Evolutionary conservation across 345 rosid genomes (phyloP).

Genomic region (Brassica nigra): DNA sequence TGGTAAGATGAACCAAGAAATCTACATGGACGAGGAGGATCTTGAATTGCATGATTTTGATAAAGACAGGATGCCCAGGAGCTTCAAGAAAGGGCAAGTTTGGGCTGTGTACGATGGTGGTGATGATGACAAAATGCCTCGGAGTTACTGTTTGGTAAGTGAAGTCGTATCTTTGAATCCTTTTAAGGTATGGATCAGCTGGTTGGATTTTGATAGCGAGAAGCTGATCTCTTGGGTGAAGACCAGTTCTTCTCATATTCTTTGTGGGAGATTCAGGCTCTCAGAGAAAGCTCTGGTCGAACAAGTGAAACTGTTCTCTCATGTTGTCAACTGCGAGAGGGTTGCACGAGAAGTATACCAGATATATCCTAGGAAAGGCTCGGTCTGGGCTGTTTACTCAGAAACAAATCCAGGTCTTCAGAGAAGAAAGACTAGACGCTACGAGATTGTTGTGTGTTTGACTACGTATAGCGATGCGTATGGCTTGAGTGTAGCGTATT

Average conservation of each 20-base stretch:
- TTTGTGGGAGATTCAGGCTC: conserved; percentile 74
- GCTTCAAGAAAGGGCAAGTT: conserved; percentile 80
- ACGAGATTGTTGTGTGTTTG: conserved; percentile 59
- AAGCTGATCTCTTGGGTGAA: conserved; percentile 49
- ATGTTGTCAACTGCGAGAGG: conserved; percentile 70
- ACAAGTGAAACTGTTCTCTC: conserved; percentile 66
- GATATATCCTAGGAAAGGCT: conserved; percentile 84
- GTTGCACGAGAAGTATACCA: conserved; percentile 72
- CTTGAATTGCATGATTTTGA: conserved; percentile 63
- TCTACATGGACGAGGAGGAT: conserved; percentile 49
- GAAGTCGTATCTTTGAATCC: conserved; percentile 73
- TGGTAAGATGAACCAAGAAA: conserved; percentile 29
- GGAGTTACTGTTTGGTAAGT: conserved; percentile 74
- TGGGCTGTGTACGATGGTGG: conserved; percentile 64
- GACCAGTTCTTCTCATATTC: conserved; percentile 44
- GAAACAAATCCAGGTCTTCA: conserved; percentile 40
- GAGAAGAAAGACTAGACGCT: conserved; percentile 47
- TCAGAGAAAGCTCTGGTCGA: conserved; percentile 45
- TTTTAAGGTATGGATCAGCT: conserved; percentile 66
- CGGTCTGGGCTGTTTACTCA: conserved; percentile 75
- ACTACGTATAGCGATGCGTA: conserved; percentile 66
- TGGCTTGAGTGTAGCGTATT: conserved; percentile 80
- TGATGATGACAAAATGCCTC: conserved; percentile 59
- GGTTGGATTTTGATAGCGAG: conserved; percentile 65
- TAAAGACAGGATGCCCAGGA: conserved; percentile 61